Conservation (phyloP, 2,329 filamentous ascomycete genomes). For the Cladosporium sp. region DNA sequence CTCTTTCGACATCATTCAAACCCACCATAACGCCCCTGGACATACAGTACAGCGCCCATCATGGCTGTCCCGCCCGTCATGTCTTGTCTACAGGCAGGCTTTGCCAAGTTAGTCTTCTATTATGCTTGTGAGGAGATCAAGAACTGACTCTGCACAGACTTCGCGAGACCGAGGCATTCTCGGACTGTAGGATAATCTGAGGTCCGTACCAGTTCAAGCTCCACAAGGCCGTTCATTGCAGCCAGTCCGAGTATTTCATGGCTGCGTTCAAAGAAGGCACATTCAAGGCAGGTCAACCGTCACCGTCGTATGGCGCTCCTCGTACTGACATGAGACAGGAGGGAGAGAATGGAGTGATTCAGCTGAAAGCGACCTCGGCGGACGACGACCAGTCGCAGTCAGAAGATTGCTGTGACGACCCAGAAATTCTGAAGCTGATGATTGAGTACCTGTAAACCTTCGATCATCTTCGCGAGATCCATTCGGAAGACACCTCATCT, state of each 20-base stretch:
- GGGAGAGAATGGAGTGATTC: background rate
- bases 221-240: background rate
- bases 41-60: no score
- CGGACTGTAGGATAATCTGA: background rate
- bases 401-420: conserved; percentile 21
- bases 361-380: background rate
- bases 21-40: no score
- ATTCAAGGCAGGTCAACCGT: background rate
- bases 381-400: conserved; percentile 10
- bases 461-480: conserved; percentile 19
- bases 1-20: no score
- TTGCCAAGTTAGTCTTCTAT: background rate
- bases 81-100: background rate
- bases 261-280: background rate
- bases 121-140: no score
- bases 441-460: conserved; percentile 28
- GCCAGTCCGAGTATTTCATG: background rate
- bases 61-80: background rate
- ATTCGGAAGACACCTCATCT: no score
- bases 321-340: background rate
- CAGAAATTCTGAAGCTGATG: conserved; percentile 24
- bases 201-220: background rate
- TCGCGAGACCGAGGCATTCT: background rate
- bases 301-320: no score
- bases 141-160: no score